These are phyloP conservation scores for Aspergillus uvarum DNA, from an alignment of 2,329 filamentous ascomycete genomes.

Conservation along the genomic window DNA sequence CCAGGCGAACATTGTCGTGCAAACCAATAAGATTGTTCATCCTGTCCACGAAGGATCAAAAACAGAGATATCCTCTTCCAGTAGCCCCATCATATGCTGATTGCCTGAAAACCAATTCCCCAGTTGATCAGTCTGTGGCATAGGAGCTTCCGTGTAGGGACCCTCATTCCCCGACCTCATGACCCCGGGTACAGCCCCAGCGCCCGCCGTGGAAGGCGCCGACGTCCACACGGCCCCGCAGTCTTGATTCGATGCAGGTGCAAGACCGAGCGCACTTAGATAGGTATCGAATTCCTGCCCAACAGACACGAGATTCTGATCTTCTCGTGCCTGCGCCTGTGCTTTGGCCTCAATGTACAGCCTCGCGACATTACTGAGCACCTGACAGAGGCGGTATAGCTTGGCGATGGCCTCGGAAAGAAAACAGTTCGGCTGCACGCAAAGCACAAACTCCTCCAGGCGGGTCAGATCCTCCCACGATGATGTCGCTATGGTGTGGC, in stretches of 20 bases:
- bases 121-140: constrained; percentile 42
- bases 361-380: constrained; percentile 61
- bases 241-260: constrained; percentile 36
- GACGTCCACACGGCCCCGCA: constrained; percentile 12
- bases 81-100: constrained; percentile 62
- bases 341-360: constrained; percentile 64
- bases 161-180: constrained; percentile 18
- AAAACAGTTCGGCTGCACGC: constrained; percentile 52
- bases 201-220: background rate
- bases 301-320: constrained; percentile 51
- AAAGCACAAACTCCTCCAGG: constrained; percentile 58
- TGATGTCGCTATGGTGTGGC: constrained; percentile 54
- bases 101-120: constrained; percentile 68
- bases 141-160: constrained; percentile 7
- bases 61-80: constrained; percentile 59
- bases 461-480: constrained; percentile 53
- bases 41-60: constrained; percentile 22
- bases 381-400: constrained; percentile 61
- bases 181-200: constrained; percentile 7
- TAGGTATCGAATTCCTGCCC: constrained; percentile 65
- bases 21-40: background rate
- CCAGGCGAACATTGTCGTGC: too few species aligned
- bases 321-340: constrained; percentile 51
- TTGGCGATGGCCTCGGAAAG: constrained; percentile 61
- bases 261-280: constrained; percentile 62